Base-by-base conservation (phyloP, 345 rosid species). In the Toxicodendron radicans region DNA sequence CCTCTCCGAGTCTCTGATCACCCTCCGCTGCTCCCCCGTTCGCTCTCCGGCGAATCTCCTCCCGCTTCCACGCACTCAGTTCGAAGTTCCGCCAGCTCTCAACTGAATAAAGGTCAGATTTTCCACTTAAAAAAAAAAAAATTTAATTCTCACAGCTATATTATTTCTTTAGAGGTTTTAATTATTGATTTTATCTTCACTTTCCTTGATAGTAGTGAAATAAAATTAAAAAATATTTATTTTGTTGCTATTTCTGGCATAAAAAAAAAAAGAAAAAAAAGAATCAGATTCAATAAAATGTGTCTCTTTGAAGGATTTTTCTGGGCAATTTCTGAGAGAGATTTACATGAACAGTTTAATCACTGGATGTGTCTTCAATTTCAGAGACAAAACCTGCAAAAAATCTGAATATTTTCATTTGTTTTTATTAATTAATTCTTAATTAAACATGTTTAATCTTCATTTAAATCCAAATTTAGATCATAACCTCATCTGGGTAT, bases 331-430 rank as follows among this genome's bases (percentile, higher is more conserved):
- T 48, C 49, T 60, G 9, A 20, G 68, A 61, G 66, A 75, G 78
- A 63, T 72, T 72, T 72, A 51, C 16, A 60, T 45, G 59, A 23
- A 21, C 64, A 38, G 63, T 54, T 46, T 52, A 3, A 71, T 63
- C 60, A 53, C 64, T 64, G 49, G 17, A 30, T 17, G 10, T 70
- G 87, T 86, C 81, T 51, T 59, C 49, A 54, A 71, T 43, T 62
- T 70, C 78, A 66, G 77, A 79, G 83, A 83, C 79, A 80, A 48
- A 78, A 75, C 77, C 89, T 83, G 84, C 59, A 76, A 60, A 74
- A 78, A 66, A 61, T 6, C 71, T 69, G 80, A 71, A 79, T 12
- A 24, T 70, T 33, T 60, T 23, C 8, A 38, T 58, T 32, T n/a
- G 46, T 11, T 20, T 27, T 59, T 17, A n/a, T 11, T 14, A 30